A percentile compares a stretch with the other conserved stretches of the same genome.
Evolutionary conservation across 2,329 filamentous ascomycete genomes (phyloP).

Genomic region (Ilyonectria robusta): DNA sequence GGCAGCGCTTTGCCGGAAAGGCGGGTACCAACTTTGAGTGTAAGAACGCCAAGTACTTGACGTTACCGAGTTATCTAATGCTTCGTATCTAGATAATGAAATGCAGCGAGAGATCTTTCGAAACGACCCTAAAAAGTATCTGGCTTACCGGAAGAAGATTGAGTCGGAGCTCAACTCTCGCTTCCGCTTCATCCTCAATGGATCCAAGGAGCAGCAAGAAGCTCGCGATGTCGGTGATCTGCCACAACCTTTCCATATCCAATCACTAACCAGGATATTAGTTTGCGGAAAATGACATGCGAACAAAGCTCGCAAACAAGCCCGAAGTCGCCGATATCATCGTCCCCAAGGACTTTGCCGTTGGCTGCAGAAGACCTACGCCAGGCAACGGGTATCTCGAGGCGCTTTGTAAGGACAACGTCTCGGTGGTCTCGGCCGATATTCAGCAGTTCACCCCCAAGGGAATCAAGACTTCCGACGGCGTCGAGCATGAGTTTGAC

Average conservation of each 20-base stretch:
- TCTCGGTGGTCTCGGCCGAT: slow-evolving; percentile 8
- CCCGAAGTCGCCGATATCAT: slow-evolving; percentile 61
- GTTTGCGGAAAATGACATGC: slow-evolving; percentile 28
- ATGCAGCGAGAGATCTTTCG: slow-evolving; percentile 64
- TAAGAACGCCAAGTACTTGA: slow-evolving; percentile 33
- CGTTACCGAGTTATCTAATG: background rate
- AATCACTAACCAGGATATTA: background rate
- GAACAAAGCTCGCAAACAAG: slow-evolving; percentile 51
- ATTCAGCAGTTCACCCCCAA: slow-evolving; percentile 12
- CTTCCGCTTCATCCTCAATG: slow-evolving; percentile 68
- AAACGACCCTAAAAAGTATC: slow-evolving; percentile 67
- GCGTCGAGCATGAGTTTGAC: slow-evolving; percentile 35
- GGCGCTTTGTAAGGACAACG: slow-evolving; percentile 23
- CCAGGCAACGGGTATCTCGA: slow-evolving; percentile 32
- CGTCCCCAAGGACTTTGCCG: slow-evolving; percentile 52
- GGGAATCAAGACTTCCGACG: slow-evolving; percentile 22
- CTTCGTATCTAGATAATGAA: slow-evolving; percentile 54
- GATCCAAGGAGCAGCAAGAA: slow-evolving; percentile 38
- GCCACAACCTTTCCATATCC: background rate
- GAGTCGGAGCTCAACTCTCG: slow-evolving; percentile 65
- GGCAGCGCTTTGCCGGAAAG: slow-evolving; percentile 56
- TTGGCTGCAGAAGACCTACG: slow-evolving; percentile 26
- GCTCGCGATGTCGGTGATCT: slow-evolving; percentile 13
- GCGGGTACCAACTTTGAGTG: slow-evolving; percentile 63
- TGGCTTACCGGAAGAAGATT: slow-evolving; percentile 63